Evolutionary conservation across 169 alveolate genomes (phyloP).

Genomic region (Eimeria sp.): DNA sequence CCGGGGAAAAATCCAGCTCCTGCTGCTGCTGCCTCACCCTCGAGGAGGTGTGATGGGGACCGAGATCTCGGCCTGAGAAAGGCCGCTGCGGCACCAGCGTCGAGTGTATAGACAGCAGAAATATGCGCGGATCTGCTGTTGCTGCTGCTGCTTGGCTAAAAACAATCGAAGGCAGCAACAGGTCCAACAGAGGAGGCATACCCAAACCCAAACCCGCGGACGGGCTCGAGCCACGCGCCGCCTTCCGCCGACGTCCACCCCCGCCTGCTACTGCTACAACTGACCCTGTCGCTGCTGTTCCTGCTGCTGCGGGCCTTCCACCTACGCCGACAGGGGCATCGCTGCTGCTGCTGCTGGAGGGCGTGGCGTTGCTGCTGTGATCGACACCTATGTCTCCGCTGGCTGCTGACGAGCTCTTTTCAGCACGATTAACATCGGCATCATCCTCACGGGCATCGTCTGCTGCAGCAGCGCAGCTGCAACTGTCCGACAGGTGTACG

Average conservation of each 20-base stretch:
- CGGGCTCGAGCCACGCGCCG: slow-evolving; percentile 10
- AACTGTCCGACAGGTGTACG: too few relatives aligned
- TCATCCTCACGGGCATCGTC: neutral
- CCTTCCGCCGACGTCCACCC: neutral
- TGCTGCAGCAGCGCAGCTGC: neutral
- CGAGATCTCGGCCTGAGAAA: neutral
- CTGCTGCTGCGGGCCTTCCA: too few relatives aligned
- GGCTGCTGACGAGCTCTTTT: neutral
- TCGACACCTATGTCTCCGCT: neutral
- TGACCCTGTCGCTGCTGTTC: slow-evolving; percentile 35
- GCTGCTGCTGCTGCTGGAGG: slow-evolving; percentile 20
- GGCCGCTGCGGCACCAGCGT: neutral
- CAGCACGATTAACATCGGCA: neutral
- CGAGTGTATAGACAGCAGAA: slow-evolving; percentile 49
- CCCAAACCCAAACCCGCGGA: neutral
- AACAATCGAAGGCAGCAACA: slow-evolving; percentile 5
- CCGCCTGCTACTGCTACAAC: neutral
- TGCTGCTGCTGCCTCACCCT: neutral
- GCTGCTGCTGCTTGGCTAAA: neutral
- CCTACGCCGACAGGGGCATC: neutral
- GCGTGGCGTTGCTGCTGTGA: slow-evolving; percentile 37
- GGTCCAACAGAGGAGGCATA: slow-evolving; percentile 55
- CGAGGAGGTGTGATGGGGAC: neutral
- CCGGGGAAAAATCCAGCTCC: too few relatives aligned
- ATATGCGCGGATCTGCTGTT: slow-evolving; percentile 72